Evolutionary conservation across 1,284 basidiomycete genomes (phyloP).

Genomic region (Earliella scabrosa): DNA sequence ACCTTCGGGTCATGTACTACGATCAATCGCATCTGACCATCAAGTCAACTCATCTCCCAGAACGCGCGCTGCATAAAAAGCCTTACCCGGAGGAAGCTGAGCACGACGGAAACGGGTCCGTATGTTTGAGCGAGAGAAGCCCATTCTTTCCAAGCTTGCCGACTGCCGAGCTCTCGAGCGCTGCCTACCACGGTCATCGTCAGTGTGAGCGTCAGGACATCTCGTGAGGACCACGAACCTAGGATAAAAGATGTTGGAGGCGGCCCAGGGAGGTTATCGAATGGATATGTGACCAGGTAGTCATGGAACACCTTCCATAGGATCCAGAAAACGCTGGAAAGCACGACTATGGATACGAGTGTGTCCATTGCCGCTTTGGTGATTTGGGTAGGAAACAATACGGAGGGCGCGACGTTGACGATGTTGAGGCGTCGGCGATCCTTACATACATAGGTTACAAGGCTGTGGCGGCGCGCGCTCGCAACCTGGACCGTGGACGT

Average conservation of each 20-base stretch:
- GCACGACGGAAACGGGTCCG: slow-evolving; percentile 4
- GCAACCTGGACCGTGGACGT: too few relatives aligned
- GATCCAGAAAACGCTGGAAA: not conserved
- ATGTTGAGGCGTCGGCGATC: too few relatives aligned
- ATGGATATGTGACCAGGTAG: slow-evolving; percentile 2
- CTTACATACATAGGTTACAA: too few relatives aligned
- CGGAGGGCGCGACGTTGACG: too few relatives aligned
- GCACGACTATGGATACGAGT: not conserved
- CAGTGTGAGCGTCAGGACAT: too few relatives aligned
- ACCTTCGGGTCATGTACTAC: slow-evolving; percentile 13
- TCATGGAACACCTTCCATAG: slow-evolving; percentile 6
- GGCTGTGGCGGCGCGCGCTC: too few relatives aligned
- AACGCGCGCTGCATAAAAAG: too few relatives aligned
- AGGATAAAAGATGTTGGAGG: not conserved
- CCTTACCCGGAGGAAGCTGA: slow-evolving; percentile 9
- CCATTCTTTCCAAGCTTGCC: slow-evolving; percentile 8
- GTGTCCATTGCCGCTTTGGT: too few relatives aligned
- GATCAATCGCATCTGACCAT: not conserved
- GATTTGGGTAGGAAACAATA: too few relatives aligned
- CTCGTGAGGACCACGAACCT: not conserved
- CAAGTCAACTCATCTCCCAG: not conserved
- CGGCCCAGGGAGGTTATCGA: slow-evolving; percentile 16
- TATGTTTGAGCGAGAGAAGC: slow-evolving; percentile 1
- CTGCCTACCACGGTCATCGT: slow-evolving; percentile 3
- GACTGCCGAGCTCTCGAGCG: not conserved